Conservation (phyloP, 768 basidiomycete genomes). For the Mycena chlorophos region DNA sequence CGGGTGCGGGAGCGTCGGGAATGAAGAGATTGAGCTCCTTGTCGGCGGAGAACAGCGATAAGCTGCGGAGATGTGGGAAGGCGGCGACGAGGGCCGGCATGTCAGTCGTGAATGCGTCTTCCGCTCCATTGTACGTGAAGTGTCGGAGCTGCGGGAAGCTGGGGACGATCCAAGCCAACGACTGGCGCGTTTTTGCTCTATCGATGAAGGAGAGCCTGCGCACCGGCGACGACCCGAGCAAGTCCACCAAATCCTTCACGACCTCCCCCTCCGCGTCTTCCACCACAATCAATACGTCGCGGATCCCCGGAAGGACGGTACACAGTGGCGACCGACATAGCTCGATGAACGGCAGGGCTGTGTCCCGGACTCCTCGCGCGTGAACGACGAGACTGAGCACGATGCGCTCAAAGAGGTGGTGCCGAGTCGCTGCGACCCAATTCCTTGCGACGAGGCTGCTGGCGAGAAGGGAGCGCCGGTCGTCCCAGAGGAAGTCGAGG, state of each 20-base stretch:
- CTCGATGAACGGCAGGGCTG: conserved; percentile 5
- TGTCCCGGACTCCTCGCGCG: neutral
- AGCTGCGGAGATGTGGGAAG: neutral
- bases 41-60: neutral
- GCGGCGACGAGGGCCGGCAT: conserved; percentile 1
- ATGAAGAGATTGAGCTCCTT: neutral
- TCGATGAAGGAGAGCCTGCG: conserved; percentile 8
- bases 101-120: neutral
- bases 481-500: conserved; percentile 13
- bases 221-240: conserved; percentile 6
- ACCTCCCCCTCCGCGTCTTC: too few species aligned
- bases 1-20: neutral
- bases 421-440: conserved; percentile 23
- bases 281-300: conserved; percentile 7
- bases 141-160: conserved; percentile 12
- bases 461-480: neutral
- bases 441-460: conserved; percentile 5
- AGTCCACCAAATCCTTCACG: neutral
- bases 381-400: conserved; percentile 13
- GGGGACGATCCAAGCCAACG: conserved; percentile 14
- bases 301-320: conserved; percentile 7
- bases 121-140: conserved; percentile 12
- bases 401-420: conserved; percentile 25
- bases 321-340: conserved; percentile 8
- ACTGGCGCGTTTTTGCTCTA: neutral